phyloP scores from a whole-genome alignment of 306 rosid genomes.

The Prunus mume region DNA sequence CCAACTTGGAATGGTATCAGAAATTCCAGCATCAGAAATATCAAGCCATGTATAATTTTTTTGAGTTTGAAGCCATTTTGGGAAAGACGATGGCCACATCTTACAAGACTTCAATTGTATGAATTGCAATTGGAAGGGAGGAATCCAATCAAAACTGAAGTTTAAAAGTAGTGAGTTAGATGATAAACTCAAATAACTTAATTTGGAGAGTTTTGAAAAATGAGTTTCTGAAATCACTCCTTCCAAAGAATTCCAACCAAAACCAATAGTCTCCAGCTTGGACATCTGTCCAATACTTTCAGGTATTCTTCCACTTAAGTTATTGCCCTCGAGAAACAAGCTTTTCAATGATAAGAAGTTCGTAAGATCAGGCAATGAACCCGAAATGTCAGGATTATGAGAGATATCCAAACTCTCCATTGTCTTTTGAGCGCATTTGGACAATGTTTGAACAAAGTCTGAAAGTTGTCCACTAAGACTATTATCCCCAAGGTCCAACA shows the following conservation, averaged over 20 bases:
- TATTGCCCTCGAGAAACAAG: rapidly evolving
- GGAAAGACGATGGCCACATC: not conserved
- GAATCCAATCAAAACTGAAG: not conserved
- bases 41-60: not conserved
- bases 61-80: not conserved
- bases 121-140: not conserved
- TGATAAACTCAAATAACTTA: not conserved
- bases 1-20: not conserved
- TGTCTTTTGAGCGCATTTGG: not conserved
- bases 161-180: not conserved
- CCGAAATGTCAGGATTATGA: not conserved
- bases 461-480: not conserved
- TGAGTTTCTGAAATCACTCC: not conserved
- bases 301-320: not conserved
- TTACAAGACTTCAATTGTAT: rapidly evolving
- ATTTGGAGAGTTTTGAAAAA: not conserved
- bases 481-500: rapidly evolving
- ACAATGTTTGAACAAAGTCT: not conserved
- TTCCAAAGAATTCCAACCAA: not conserved
- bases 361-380: not conserved
- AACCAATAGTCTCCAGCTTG: not conserved
- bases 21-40: conserved; percentile 1
- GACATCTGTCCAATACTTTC: not conserved
- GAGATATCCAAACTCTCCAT: not conserved
- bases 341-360: not conserved